Evolutionary conservation across 2,329 filamentous ascomycete species (phyloP).

Genomic region (Hypomyces rosellus): DNA sequence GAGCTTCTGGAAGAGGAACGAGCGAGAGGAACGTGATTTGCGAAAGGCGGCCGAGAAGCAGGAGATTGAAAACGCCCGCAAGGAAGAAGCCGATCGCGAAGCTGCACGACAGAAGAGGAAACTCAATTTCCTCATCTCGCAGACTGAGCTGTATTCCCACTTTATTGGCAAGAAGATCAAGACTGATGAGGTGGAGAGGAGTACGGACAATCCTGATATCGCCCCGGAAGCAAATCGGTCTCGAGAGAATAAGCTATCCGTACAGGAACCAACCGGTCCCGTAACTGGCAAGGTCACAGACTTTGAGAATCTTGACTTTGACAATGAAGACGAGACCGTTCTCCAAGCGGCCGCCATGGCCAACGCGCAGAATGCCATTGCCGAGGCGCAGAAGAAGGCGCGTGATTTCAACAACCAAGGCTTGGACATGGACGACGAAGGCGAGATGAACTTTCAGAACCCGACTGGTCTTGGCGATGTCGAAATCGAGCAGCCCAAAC

Average conservation of each 20-base stretch:
- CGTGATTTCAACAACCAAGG: conserved; percentile 82
- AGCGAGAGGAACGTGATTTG: conserved; percentile 91
- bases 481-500: conserved; percentile 87
- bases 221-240: conserved; percentile 43
- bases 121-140: conserved; percentile 98
- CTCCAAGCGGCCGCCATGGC: conserved; percentile 82
- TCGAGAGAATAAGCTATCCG: conserved; percentile 38
- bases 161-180: conserved; percentile 99
- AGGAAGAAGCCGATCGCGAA: conserved; percentile 94
- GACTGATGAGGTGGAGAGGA: conserved; percentile 88
- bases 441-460: conserved; percentile 99
- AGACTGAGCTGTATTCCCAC: conserved; percentile 97
- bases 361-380: conserved; percentile 92
- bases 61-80: conserved; percentile 92
- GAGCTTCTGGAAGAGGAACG: conserved; percentile 98
- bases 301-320: conserved; percentile 92
- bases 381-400: conserved; percentile 88
- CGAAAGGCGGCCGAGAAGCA: conserved; percentile 92
- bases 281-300: conserved; percentile 72
- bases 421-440: conserved; percentile 72
- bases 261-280: conserved; percentile 48
- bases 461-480: conserved; percentile 91
- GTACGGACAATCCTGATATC: conserved; percentile 74
- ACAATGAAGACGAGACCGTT: conserved; percentile 82
- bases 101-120: conserved; percentile 96